Base-by-base conservation (phyloP, 1,284 basidiomycete species). In the Cryptococcus hybrid region DNA sequence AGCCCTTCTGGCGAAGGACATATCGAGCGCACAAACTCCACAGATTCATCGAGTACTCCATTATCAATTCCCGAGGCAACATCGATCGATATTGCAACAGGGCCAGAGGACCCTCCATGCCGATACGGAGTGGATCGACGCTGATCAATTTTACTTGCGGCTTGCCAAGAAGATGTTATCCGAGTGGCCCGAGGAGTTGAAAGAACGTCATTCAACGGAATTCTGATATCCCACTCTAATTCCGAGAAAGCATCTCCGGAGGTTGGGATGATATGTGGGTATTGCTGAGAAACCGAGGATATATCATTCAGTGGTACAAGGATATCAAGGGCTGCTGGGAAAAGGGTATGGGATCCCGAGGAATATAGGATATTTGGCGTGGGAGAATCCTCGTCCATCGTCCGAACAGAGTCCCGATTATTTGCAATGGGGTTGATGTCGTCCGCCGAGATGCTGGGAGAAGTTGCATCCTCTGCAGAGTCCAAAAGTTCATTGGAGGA, bases 141-240 rank as follows among this genome's bases (percentile, higher is more conserved):
- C 24, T 55, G 43, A 7, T 45, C 40, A 47, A 65, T 54, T 49
- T 59, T 62, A 48, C 58, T 60, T 24, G 55, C 43, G 1, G 56
- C 37, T 15, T 30, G 11, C 18, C 39, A 30, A 35, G 40, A 45
- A 5, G 36, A 11, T 12, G 30, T 30, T 47, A 18, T 52, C 12
- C 36, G 42, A 6, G 39, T 42, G 12, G 51, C 37, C 18, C 6
- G 35, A 35, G 36, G 49, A 18, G 5, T 13, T 34, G 13, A 1
- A 13, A 13, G n/a, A 39, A 51, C 3, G 30, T 67, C 65, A 38
- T 63, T 63, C 24, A 64, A 59, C 3, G 61, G 61, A 11, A 61
- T 47, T 3, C 54, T 47, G 24, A 55, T 51, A 18, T 67, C 63
- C 39, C 51, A 57, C 42, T 39, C 35, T 6, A 30, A 49, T 51